Base-by-base conservation (phyloP, 805 yeast genomes). In the Clavispora santaluciae region DNA sequence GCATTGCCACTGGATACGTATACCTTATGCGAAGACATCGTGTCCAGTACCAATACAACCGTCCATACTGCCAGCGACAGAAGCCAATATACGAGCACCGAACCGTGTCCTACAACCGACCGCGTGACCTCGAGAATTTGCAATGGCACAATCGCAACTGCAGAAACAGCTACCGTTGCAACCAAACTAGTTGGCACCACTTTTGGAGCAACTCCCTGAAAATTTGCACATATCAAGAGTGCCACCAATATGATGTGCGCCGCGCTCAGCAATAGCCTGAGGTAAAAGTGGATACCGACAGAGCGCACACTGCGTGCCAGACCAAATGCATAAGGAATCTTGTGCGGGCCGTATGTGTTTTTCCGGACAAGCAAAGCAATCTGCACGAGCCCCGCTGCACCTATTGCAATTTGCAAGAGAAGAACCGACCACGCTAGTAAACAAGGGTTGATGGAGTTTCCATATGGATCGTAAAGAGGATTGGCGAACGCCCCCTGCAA, bases 381-480 rank as follows among this genome's bases (percentile, higher is more conserved):
- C 33, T 58, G 61, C n/a, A 16, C 21, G 6, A 51, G n/a, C 2
- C 41, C 54, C 10, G 44, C 42, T 3, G 33, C 38, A 6, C 51
- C 59, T 17, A 47, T 12, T n/a, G 44, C 31, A 16, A 24, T 43
- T 36, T 41, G 49, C 29, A 45, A 36, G 3, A 38, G 24, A 18
- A 43, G 25, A 16, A 43, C 39, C n/a, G 47, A 40, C 12, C 48
- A 40, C 13, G 53, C 36, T 22, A 62, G 35, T 39, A 64, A 63
- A 39, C 63, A 57, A 3, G 68, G 68, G 43, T 63, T 59, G 7
- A 63, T 29, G 30, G 55, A 46, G 43, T 62, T 61, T 13, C 47
- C 46, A 24, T 36, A 13, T 4, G 59, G 54, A 40, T 54, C 41
- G 31, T 49, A 55, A 24, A 63, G 54, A 5, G 64, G 66, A 11